phyloP scores from a whole-genome alignment of 1,139 yeast species.

The Geotrichum candidum region DNA sequence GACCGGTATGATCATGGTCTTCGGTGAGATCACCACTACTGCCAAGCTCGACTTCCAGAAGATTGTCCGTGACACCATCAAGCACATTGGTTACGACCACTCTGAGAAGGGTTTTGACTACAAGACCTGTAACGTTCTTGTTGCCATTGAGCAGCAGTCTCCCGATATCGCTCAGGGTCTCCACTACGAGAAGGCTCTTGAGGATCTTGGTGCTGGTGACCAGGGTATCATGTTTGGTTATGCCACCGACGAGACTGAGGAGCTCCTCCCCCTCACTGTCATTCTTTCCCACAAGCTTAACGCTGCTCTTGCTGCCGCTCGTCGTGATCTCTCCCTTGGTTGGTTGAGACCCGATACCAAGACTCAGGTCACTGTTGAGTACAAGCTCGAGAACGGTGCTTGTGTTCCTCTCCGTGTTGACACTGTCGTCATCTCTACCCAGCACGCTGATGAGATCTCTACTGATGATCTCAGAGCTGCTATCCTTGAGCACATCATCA shows the following conservation, averaged over 20 bases:
- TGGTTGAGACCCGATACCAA: slow-evolving; percentile 99
- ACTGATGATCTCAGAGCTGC: slow-evolving; percentile 85
- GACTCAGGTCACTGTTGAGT: slow-evolving; percentile 98
- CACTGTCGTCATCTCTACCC: slow-evolving; percentile 95
- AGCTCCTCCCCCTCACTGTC: slow-evolving; percentile 91
- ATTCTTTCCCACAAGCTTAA: slow-evolving; percentile 93
- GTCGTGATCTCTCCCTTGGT: slow-evolving; percentile 88
- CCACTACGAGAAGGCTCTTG: slow-evolving; percentile 93
- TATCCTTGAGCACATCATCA: slow-evolving; percentile 71
- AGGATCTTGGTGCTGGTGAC: slow-evolving; percentile 99
- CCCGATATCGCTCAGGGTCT: slow-evolving; percentile 99
- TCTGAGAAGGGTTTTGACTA: slow-evolving; percentile 97
- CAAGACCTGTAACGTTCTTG: slow-evolving; percentile 98
- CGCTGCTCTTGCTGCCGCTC: slow-evolving; percentile 93
- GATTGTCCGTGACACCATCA: slow-evolving; percentile 95
- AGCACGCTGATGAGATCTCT: slow-evolving; percentile 92
- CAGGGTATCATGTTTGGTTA: slow-evolving; percentile 99
- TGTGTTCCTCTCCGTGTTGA: slow-evolving; percentile 94
- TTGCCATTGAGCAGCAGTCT: slow-evolving; percentile 98
- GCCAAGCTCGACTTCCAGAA: slow-evolving; percentile 95
- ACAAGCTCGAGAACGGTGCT: slow-evolving; percentile 89
- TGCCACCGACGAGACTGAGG: slow-evolving; percentile 98
- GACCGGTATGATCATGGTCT: slow-evolving; percentile 98
- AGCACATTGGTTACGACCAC: slow-evolving; percentile 96
- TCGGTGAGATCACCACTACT: slow-evolving; percentile 98